These are phyloP conservation scores for Trichoderma gamsii DNA, from an alignment of 495 filamentous ascomycete genomes.

Conservation along the genomic window DNA sequence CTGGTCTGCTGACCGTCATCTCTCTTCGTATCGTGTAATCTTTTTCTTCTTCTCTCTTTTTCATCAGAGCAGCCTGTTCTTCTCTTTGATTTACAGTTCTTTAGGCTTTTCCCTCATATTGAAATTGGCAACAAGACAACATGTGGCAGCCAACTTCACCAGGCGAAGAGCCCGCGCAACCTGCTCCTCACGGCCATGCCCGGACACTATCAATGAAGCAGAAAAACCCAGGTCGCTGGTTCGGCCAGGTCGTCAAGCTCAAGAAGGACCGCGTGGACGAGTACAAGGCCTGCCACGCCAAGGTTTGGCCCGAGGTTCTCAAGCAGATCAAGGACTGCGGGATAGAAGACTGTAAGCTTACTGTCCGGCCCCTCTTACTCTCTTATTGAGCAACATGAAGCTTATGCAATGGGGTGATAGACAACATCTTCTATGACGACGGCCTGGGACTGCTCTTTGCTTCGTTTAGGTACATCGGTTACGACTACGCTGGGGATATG, in stretches of 20 bases:
- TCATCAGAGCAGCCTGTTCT: no score
- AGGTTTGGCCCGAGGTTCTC: constrained; percentile 69
- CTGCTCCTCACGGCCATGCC: neutral
- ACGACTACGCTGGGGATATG: constrained; percentile 66
- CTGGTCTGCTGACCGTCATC: neutral
- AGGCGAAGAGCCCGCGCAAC: neutral
- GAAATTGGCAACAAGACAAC: neutral
- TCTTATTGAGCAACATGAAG: neutral
- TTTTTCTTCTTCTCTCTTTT: neutral
- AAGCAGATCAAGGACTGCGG: constrained; percentile 66
- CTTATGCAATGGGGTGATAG: constrained; percentile 29
- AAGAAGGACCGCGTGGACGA: constrained; percentile 55
- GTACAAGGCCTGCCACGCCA: constrained; percentile 67
- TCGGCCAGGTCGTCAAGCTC: constrained; percentile 65
- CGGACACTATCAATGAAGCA: constrained; percentile 3
- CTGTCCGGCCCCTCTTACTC: neutral
- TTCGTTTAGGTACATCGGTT: constrained; percentile 67
- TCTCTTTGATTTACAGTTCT: neutral
- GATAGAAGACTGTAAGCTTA: constrained; percentile 59
- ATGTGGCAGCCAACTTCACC: neutral
- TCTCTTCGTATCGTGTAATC: neutral
- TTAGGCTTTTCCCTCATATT: neutral
- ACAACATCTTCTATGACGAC: constrained; percentile 66
- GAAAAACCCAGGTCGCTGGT: constrained; percentile 43
- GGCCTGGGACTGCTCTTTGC: constrained; percentile 59